Conservation (phyloP, 2,329 filamentous ascomycete species). For the Leptosphaerulina australis region DNA sequence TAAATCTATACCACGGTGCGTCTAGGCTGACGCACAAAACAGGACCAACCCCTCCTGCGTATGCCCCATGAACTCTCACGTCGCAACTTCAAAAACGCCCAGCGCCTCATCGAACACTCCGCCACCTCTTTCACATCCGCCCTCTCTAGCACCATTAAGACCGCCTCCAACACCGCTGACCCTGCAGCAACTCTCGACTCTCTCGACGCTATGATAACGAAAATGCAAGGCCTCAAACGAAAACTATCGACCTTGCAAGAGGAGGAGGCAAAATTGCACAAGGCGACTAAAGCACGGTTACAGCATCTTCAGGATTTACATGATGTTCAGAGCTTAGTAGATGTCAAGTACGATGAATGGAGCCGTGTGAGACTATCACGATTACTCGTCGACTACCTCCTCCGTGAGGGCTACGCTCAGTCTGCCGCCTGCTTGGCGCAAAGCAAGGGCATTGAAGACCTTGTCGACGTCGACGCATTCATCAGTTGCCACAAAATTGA, state of each 20-base stretch:
- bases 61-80: constrained; percentile 91
- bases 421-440: constrained; percentile 76
- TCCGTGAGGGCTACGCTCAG: constrained; percentile 80
- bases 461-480: constrained; percentile 91
- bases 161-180: constrained; percentile 61
- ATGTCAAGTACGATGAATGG: constrained; percentile 95
- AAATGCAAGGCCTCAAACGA: constrained; percentile 85
- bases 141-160: constrained; percentile 62
- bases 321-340: constrained; percentile 77
- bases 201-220: constrained; percentile 82
- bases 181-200: constrained; percentile 66
- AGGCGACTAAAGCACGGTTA: constrained; percentile 76
- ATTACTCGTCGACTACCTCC: constrained; percentile 87
- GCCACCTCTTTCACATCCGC: constrained; percentile 66
- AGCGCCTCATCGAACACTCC: constrained; percentile 76
- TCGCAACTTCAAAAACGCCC: constrained; percentile 89
- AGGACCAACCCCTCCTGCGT: constrained; percentile 94
- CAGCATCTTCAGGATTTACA: constrained; percentile 82
- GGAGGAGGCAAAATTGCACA: constrained; percentile 79
- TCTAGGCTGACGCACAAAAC: constrained; percentile 5
- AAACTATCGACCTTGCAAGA: constrained; percentile 79
- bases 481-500: constrained; percentile 79
- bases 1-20: not conserved
- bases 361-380: constrained; percentile 80
- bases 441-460: constrained; percentile 75